phyloP scores from a whole-genome alignment of 2,329 filamentous ascomycete species.

The Bipolaris cookei region DNA sequence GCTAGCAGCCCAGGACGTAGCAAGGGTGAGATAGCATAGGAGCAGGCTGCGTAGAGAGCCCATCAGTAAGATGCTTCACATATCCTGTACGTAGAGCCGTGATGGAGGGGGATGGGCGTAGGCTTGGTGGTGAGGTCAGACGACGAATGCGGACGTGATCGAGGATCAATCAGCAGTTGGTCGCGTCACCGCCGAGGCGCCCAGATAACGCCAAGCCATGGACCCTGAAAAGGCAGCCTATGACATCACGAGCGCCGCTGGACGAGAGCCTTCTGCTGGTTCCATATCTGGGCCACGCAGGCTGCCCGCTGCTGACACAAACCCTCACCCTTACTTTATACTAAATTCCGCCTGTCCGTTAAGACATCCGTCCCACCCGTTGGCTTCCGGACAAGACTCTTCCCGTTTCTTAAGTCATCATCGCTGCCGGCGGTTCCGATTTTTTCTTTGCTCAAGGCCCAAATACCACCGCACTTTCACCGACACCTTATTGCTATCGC shows the following conservation, averaged over 20 bases:
- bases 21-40: conserved; percentile 26
- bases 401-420: conserved; percentile 7
- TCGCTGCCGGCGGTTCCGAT: conserved; percentile 20
- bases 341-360: conserved; percentile 9
- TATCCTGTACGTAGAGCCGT: conserved; percentile 26
- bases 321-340: conserved; percentile 1
- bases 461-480: not conserved
- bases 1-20: conserved; percentile 16
- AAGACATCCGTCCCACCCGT: conserved; percentile 31
- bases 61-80: conserved; percentile 37
- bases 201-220: conserved; percentile 11
- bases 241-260: conserved; percentile 16
- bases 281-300: conserved; percentile 5
- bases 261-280: conserved; percentile 2
- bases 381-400: conserved; percentile 34
- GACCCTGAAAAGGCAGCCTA: not conserved
- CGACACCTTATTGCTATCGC: conserved; percentile 1
- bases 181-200: conserved; percentile 15
- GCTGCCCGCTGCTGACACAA: conserved; percentile 23
- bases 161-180: conserved; percentile 3
- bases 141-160: conserved; percentile 5
- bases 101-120: not conserved
- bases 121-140: conserved; percentile 31
- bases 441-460: not conserved
- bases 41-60: conserved; percentile 31